Conservation (phyloP, 192 early-diverging fungal species). For the Podila clonocystis region DNA sequence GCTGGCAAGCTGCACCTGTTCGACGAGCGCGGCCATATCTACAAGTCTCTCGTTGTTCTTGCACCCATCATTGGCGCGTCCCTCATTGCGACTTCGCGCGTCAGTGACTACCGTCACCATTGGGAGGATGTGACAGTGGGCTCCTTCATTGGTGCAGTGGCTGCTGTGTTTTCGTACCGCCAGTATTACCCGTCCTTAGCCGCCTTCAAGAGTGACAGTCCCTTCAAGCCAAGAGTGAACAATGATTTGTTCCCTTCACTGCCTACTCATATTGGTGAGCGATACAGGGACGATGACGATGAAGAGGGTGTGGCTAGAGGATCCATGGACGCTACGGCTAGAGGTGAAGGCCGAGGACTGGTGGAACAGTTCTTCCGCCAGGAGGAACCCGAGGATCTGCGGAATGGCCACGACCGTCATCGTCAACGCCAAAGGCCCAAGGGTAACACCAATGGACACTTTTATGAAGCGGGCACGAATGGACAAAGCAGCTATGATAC, state of each 20-base stretch:
- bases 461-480: neutral
- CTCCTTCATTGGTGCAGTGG: slow-evolving; percentile 60
- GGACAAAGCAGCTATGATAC: neutral
- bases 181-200: slow-evolving; percentile 70
- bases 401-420: neutral
- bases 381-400: neutral
- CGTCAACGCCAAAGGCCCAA: neutral
- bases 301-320: neutral
- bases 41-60: slow-evolving; percentile 72
- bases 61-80: slow-evolving; percentile 68
- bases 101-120: slow-evolving; percentile 81
- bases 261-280: neutral
- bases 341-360: neutral
- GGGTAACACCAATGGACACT: neutral
- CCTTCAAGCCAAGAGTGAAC: slow-evolving; percentile 36
- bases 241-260: slow-evolving; percentile 8
- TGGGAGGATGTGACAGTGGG: slow-evolving; percentile 80
- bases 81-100: slow-evolving; percentile 72
- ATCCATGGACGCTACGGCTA: neutral
- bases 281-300: slow-evolving; percentile 15
- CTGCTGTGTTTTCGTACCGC: slow-evolving; percentile 73
- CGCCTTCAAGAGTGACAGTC: slow-evolving; percentile 19
- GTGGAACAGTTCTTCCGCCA: slow-evolving; percentile 9
- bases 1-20: slow-evolving; percentile 78
- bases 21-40: slow-evolving; percentile 72